Base-by-base conservation (phyloP, 2,329 filamentous ascomycete species). In the Botryotinia globosa region DNA sequence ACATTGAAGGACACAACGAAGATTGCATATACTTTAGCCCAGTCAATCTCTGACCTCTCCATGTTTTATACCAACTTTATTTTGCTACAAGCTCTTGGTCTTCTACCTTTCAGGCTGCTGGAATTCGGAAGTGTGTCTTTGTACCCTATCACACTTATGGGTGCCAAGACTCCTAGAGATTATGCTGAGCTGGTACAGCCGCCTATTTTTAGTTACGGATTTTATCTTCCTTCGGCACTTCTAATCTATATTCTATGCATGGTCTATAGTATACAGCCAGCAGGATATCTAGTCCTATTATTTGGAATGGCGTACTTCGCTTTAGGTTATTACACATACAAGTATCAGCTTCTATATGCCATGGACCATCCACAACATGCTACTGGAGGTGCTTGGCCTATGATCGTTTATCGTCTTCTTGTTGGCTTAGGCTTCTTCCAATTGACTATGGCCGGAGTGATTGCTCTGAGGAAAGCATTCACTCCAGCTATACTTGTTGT, bases 281-380 rank as follows among this genome's bases (percentile, higher is more conserved):
- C 88, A 66, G 96, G 94, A 0, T 97, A 91, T 84, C 86, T 92
- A 70, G 92, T 98, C 20, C 88, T 97, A 25, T 85, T 94, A 16
- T 90, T 95, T 66, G 96, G 96, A 5, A 84, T 95, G 66, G 84
- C 93, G 20, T 99, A 97, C 82, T 97, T 97, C 78, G 81, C 88
- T 32, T 87, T 97, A 22, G 94, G 94, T 32, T 92, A 93, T 81
- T 95, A 95, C 80, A 92, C 93, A 45, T 97, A 97, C 87, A 98
- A 98, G 81, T 99, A 99, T 83, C 97, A 99, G 84, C 86, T 99
- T 7, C 86, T 99, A 7, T 99, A 99, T 81, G 94, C 96, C 45
- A 99, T 99, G 96, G 94, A 98, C 78, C 95, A 98, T 81, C 92
- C 94, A 25, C 94, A 97, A 79, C 94, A 97, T 80, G 94, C 94